These are phyloP conservation scores for Boletus patriciae DNA, from an alignment of 768 basidiomycete genomes.

Conservation along the genomic window DNA sequence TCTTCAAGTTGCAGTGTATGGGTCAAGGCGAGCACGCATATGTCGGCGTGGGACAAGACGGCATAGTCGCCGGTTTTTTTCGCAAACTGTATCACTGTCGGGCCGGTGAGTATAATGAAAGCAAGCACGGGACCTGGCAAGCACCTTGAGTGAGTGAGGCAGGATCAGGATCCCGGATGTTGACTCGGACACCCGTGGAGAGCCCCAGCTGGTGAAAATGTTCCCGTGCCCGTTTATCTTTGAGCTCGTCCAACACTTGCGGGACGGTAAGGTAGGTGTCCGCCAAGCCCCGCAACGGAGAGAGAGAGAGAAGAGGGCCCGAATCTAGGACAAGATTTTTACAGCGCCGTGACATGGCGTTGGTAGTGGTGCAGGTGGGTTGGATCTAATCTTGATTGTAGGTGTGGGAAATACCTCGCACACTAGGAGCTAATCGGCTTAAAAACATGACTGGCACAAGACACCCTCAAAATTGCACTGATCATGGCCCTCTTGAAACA, in stretches of 20 bases:
- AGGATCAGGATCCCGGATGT: slow-evolving; percentile 68
- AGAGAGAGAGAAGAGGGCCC: slow-evolving; percentile 85
- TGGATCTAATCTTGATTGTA: slow-evolving; percentile 7
- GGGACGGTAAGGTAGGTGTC: slow-evolving; percentile 85
- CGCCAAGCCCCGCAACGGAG: slow-evolving; percentile 87
- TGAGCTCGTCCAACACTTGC: slow-evolving; percentile 85
- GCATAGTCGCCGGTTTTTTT: slow-evolving; percentile 97
- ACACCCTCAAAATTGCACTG: background rate
- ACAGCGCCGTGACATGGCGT: slow-evolving; percentile 49
- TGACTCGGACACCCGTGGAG: slow-evolving; percentile 71
- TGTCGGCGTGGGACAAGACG: slow-evolving; percentile 87
- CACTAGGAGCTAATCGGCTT: background rate
- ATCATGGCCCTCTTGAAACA: slow-evolving; percentile 44
- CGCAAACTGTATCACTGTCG: slow-evolving; percentile 81
- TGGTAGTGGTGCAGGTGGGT: background rate
- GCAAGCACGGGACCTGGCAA: slow-evolving; percentile 17
- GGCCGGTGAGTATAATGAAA: slow-evolving; percentile 15
- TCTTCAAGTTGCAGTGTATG: slow-evolving; percentile 68
- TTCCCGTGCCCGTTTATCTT: slow-evolving; percentile 83
- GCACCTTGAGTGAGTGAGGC: slow-evolving; percentile 64
- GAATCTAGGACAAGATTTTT: slow-evolving; percentile 89
- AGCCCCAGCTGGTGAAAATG: slow-evolving; percentile 81
- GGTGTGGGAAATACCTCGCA: slow-evolving; percentile 8
- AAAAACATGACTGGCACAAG: background rate
- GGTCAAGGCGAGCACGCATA: slow-evolving; percentile 88